phyloP scores from a whole-genome alignment of 2,329 filamentous ascomycete genomes.

The Hymenoscyphus albidus region DNA sequence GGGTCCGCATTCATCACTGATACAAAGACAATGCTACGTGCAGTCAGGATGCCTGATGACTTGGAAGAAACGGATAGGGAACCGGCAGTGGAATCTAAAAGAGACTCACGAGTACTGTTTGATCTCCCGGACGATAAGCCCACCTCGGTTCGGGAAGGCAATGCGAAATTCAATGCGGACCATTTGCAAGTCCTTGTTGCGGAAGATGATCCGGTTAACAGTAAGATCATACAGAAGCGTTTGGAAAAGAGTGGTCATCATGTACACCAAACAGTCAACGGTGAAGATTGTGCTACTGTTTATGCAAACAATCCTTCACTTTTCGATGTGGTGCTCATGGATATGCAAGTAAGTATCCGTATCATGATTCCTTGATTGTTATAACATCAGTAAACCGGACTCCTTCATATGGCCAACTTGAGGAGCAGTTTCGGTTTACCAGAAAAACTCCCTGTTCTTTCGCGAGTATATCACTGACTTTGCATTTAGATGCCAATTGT shows the following conservation, averaged over 20 bases:
- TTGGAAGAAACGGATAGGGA: slow-evolving; percentile 14
- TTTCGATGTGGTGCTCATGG: slow-evolving; percentile 85
- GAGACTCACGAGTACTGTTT: slow-evolving; percentile 21
- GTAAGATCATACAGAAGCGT: slow-evolving; percentile 74
- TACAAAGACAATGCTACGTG: slow-evolving; percentile 41
- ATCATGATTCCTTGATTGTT: neutral
- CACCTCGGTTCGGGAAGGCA: neutral
- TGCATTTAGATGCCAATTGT: slow-evolving; percentile 86
- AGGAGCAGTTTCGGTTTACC: neutral
- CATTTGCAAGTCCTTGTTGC: slow-evolving; percentile 65
- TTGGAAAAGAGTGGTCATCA: slow-evolving; percentile 72
- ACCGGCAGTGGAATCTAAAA: neutral
- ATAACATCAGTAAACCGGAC: neutral
- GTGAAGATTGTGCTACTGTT: slow-evolving; percentile 73
- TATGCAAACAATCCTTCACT: slow-evolving; percentile 59
- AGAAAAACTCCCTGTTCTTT: neutral
- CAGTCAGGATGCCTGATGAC: slow-evolving; percentile 46
- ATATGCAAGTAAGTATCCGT: slow-evolving; percentile 69
- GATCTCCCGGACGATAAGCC: slow-evolving; percentile 18
- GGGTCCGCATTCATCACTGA: slow-evolving; percentile 40
- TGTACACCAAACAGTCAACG: slow-evolving; percentile 72
- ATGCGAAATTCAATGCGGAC: slow-evolving; percentile 19
- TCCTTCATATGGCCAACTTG: neutral
- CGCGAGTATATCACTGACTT: neutral
- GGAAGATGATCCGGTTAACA: slow-evolving; percentile 86